phyloP scores from a whole-genome alignment of 805 yeast genomes.

The Pichia cabralensis region DNA sequence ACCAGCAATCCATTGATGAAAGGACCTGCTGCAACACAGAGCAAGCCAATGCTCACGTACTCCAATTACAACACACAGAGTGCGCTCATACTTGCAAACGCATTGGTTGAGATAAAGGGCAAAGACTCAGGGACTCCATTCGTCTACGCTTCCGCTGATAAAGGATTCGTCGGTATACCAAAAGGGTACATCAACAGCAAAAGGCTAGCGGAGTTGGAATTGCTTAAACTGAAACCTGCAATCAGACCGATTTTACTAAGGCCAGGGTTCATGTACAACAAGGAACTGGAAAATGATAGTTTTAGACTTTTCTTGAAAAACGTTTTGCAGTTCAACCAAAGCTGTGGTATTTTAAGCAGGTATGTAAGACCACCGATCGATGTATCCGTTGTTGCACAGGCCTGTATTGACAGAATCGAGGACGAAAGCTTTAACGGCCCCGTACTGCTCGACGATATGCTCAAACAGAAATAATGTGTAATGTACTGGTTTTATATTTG shows the following conservation, averaged over 20 bases:
- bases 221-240: constrained; percentile 29
- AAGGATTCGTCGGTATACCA: constrained; percentile 59
- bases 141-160: constrained; percentile 77
- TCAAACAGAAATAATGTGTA: constrained; percentile 4
- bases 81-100: constrained; percentile 53
- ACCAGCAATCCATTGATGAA: constrained; percentile 50
- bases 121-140: constrained; percentile 30
- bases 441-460: constrained; percentile 44
- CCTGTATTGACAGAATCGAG: constrained; percentile 43
- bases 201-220: constrained; percentile 62
- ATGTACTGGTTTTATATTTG: neutral
- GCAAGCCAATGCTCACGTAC: no score
- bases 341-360: no score
- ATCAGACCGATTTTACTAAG: constrained; percentile 58
- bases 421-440: constrained; percentile 46
- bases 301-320: no score
- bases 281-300: no score
- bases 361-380: no score
- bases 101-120: constrained; percentile 30
- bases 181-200: constrained; percentile 65
- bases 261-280: constrained; percentile 83
- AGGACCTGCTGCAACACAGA: constrained; percentile 18
- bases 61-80: constrained; percentile 56
- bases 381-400: constrained; percentile 56
- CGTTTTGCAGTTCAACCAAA: no score